A percentile compares a stretch with the other conserved stretches of the same genome.
phyloP scores from a whole-genome alignment of 345 rosid species.

The Moricandia moricandioides region DNA sequence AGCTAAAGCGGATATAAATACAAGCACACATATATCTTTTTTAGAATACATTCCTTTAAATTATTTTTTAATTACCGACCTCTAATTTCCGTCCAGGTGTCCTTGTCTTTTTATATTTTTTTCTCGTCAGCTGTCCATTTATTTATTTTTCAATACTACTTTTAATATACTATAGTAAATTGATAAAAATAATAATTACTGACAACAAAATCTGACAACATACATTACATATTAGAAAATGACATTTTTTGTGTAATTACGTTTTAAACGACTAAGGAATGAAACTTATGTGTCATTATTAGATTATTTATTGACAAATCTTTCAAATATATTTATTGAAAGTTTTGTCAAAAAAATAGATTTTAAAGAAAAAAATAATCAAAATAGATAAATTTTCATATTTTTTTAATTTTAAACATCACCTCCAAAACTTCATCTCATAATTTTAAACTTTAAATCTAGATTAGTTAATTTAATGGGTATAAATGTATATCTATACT shows the following conservation, averaged over 20 bases:
- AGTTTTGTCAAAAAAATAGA: too few relatives aligned
- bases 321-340: too few relatives aligned
- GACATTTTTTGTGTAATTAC: not conserved
- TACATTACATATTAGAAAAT: not conserved
- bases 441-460: too few relatives aligned
- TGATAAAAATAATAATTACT: not conserved
- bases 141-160: not conserved
- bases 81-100: not conserved
- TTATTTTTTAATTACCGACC: slow-evolving; percentile 6
- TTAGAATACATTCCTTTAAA: slow-evolving; percentile 6
- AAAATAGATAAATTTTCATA: too few relatives aligned
- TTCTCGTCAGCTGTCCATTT: not conserved
- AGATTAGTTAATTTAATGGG: too few relatives aligned
- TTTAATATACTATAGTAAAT: not conserved
- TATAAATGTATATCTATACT: too few relatives aligned
- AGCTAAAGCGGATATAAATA: slow-evolving; percentile 3
- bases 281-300: not conserved
- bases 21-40: not conserved
- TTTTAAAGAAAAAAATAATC: too few relatives aligned
- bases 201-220: not conserved
- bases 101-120: not conserved
- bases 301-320: too few relatives aligned
- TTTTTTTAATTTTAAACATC: too few relatives aligned
- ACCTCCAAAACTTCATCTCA: too few relatives aligned
- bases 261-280: not conserved